Evolutionary conservation across 495 filamentous ascomycete species (phyloP).

Genomic region (Penicillium steckii): DNA sequence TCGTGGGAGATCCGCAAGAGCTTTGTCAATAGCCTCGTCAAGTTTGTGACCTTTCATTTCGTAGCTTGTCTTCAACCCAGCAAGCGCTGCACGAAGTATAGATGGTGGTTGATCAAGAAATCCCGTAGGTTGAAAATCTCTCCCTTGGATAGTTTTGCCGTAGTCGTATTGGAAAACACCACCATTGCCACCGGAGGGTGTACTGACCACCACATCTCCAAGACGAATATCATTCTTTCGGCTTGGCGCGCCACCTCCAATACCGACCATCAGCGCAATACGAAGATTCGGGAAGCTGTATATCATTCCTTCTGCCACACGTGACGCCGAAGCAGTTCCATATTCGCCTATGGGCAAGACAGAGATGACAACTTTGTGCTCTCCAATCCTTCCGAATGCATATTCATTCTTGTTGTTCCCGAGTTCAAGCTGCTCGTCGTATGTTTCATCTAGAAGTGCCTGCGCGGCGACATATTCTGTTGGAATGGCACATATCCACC

Average conservation of each 20-base stretch:
- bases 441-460: background rate
- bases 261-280: background rate
- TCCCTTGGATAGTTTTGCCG: slow-evolving; percentile 8
- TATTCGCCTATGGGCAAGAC: background rate
- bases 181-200: background rate
- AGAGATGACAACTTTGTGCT: background rate
- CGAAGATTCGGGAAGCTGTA: background rate
- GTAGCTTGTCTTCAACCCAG: slow-evolving; percentile 1
- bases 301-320: background rate
- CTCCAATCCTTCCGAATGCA: background rate
- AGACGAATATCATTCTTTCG: slow-evolving; percentile 11
- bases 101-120: slow-evolving; percentile 8
- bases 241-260: background rate
- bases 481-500: slow-evolving; percentile 2
- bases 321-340: background rate
- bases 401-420: background rate
- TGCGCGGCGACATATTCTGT: background rate
- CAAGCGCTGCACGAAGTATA: background rate
- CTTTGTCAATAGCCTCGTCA: background rate
- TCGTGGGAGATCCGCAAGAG: background rate
- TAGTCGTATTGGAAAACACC: slow-evolving; percentile 27
- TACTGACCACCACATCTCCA: slow-evolving; percentile 25
- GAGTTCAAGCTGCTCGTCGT: background rate
- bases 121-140: slow-evolving; percentile 23
- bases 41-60: slow-evolving; percentile 8